These are phyloP conservation scores for Nicotiana benthamiana DNA, from an alignment of 257 asterid species.

Conservation along the genomic window DNA sequence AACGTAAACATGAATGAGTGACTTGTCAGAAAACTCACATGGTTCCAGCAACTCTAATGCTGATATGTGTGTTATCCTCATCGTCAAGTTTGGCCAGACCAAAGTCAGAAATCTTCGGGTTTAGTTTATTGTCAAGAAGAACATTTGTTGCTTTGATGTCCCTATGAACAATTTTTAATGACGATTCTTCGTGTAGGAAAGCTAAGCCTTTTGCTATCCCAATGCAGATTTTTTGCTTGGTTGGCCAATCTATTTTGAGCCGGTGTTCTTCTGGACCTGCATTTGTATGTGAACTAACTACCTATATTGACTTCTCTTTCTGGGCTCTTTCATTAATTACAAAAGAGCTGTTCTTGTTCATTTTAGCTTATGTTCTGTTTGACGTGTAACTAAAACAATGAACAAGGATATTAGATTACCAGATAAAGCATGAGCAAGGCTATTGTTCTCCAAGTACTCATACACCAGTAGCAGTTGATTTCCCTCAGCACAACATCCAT, in stretches of 20 bases:
- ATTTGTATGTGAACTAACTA: background rate
- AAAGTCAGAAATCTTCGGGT: constrained; percentile 15
- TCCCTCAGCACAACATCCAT: constrained; percentile 17
- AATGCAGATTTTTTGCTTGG: constrained; percentile 11
- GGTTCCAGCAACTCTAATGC: constrained; percentile 16
- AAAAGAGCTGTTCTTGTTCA: background rate
- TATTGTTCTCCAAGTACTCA: constrained; percentile 17
- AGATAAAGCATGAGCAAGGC: constrained; percentile 6
- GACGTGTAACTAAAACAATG: background rate
- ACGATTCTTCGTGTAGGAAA: constrained; percentile 8
- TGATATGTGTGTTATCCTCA: constrained; percentile 13
- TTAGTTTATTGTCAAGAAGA: constrained; percentile 12
- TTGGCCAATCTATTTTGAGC: constrained; percentile 11
- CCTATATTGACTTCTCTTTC: background rate
- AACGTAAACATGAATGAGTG: background rate
- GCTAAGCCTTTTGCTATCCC: constrained; percentile 20
- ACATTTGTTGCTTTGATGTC: constrained; percentile 16
- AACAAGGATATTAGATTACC: constrained; percentile 1
- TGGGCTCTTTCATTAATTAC: background rate
- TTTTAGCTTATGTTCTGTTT: background rate
- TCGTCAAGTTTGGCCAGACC: constrained; percentile 17
- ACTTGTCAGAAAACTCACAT: background rate
- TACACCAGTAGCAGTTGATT: constrained; percentile 13
- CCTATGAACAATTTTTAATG: constrained; percentile 14
- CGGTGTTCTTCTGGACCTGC: constrained; percentile 4